Evolutionary conservation across 129 eudicot species (phyloP), one percentile per base, ranked within the genome.

Genomic region (Flaveria sonorensis): DNA sequence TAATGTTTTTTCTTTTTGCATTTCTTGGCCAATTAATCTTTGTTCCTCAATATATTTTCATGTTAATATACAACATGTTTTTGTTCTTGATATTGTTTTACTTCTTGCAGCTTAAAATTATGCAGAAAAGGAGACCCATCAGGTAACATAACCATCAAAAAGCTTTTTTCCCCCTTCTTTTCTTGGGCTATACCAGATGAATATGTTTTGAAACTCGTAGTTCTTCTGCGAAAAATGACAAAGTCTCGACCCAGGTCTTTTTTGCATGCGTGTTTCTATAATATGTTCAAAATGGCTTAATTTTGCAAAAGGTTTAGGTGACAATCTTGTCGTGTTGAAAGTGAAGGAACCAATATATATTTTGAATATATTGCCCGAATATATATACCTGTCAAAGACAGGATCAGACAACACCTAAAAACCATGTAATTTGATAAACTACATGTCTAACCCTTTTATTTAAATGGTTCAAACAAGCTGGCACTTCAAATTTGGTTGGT

Each of bases 81-180:
- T n/a, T 75, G 71, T 87, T 79, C 43, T 69, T 79, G 69, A 83
- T 55, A 10, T 50, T 43, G 15, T 75, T 43, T 30, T 69, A 60
- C 46, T 55, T 68, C 66, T 79, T 82, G 87, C 98, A 94, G 98
- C 81, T 74, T 94, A 78, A 94, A 83, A 75, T 70, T 94, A 79
- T 94, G 98, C 96, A 91, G 82, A 80, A 91, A 90, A 85, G 98
- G 98, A 77, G 97, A 94, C 60, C 71, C 99, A 78, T 91, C 99
- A 83, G 99, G 99, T 94, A 68, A 81, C 28, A 70, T 70, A 18
- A 60, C 52, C 52, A 61, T 71, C 51, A 46, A 63, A 52, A 63
- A 63, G 45, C 69, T 63, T 11, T 32, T 30, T 63, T 26, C 30
- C 30, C 15, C 21, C 15, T 19, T 8, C 0, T 55, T 55, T 19